Base-by-base conservation (phyloP, 169 alveolate species). In the Plasmodium blacklocki region DNA sequence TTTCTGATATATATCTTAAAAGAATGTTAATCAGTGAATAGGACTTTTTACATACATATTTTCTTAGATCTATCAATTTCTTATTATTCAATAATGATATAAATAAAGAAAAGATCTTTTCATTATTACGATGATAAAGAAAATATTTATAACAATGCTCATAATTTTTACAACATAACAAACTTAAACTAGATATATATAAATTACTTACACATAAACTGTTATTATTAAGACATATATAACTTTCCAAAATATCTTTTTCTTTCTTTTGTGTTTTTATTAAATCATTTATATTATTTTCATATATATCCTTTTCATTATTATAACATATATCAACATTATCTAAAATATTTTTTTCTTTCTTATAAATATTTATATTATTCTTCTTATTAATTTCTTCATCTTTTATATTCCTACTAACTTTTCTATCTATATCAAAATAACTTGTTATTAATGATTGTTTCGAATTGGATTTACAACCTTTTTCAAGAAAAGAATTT, bases 151-250 rank as follows among this genome's bases (percentile, higher is more conserved):
- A 12, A 45, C 78, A 43, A 9, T 78, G 70, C 18, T 78, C 89
- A 59, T 78, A 70, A 52, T 78, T 78, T 21, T 66, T 66, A 43
- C 60, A 49, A 70, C 89, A 78, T n/a, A 78, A 59, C 63, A 64
- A 29, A 21, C 63, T 64, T 45, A 78, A 66, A 19, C 54, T 59
- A 6, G 56, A 70, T 59, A 49, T 78, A 70, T 54, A 66, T 12
- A 8, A 66, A 29, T 66, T 71, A 78, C 26, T 63, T 23, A 23
- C 11, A 58, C 39, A 12, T 26, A 56, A 11, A 49, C 14, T 54
- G 23, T 62, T 75, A 58, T 62, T 62, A 47, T 23, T 63, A 67
- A 26, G 21, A 18, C 50, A 62, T 21, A 43, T 64, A 68, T 45
- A 63, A 39, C 23, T 4, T 19, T 75, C 88, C 47, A 75, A 66